phyloP scores from a whole-genome alignment of 805 yeast genomes.

The Jamesozyma hellenica region DNA sequence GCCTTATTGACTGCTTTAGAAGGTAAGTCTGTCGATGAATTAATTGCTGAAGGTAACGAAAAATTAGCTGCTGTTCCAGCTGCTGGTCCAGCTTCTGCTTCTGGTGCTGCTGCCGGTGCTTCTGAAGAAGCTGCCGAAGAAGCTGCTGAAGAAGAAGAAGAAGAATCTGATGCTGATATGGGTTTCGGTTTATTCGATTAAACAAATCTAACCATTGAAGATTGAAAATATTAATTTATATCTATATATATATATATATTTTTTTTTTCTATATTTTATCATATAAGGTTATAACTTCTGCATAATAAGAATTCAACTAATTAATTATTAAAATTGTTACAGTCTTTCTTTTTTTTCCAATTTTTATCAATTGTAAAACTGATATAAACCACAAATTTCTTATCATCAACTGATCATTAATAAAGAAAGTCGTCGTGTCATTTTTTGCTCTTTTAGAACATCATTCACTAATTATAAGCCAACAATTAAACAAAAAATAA shows the following conservation, averaged over 20 bases:
- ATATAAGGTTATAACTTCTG: not conserved
- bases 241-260: not conserved
- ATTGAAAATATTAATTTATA: not conserved
- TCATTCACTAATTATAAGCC: too few species aligned
- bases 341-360: too few species aligned
- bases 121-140: constrained; percentile 39
- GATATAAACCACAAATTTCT: too few species aligned
- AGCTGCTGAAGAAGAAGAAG: constrained; percentile 56
- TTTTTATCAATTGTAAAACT: too few species aligned
- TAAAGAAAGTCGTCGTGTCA: too few species aligned
- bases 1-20: constrained; percentile 75
- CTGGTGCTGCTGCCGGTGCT: constrained; percentile 42
- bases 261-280: too few species aligned
- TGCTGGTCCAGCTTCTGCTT: constrained; percentile 90
- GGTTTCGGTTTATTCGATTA: constrained; percentile 98
- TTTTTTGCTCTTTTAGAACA: too few species aligned
- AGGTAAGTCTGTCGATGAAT: constrained; percentile 85
- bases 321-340: too few species aligned
- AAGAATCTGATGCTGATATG: constrained; percentile 74
- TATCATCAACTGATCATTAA: too few species aligned
- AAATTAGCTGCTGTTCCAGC: constrained; percentile 96
- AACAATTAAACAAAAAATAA: too few species aligned
- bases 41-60: constrained; percentile 89
- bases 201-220: constrained; percentile 15
- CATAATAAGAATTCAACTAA: not conserved